phyloP scores from a whole-genome alignment of 257 asterid genomes.

The Salvia miltiorrhiza region DNA sequence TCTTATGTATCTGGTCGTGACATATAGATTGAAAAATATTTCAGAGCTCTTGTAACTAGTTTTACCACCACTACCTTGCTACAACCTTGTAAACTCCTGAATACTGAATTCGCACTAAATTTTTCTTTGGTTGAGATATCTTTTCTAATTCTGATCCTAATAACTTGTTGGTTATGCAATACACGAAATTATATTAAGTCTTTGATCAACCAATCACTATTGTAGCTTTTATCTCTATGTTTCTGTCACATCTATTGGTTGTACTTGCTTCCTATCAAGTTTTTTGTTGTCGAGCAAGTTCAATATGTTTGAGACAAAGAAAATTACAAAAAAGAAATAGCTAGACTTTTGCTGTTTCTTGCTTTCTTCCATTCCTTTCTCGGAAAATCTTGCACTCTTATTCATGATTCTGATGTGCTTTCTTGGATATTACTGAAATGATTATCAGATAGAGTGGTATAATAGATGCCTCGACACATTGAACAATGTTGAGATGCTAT shows the following conservation, averaged over 20 bases:
- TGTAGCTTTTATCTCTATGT: slow-evolving; percentile 19
- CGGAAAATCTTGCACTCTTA: slow-evolving; percentile 3
- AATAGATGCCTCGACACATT: slow-evolving; percentile 60
- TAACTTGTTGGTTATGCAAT: background rate
- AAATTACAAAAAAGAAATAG: background rate
- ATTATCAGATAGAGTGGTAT: slow-evolving; percentile 79
- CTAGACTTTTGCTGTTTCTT: slow-evolving; percentile 8
- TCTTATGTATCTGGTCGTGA: slow-evolving; percentile 5
- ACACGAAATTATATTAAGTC: background rate
- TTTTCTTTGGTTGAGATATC: background rate
- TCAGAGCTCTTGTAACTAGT: slow-evolving; percentile 6
- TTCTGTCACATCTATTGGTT: slow-evolving; percentile 7
- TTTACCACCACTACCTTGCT: slow-evolving; percentile 3
- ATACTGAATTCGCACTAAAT: background rate
- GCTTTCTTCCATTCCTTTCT: background rate
- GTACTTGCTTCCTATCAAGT: slow-evolving; percentile 14
- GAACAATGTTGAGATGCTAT: slow-evolving; percentile 65
- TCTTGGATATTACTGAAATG: slow-evolving; percentile 6
- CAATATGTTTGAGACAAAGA: slow-evolving; percentile 7
- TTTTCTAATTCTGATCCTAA: slow-evolving; percentile 15
- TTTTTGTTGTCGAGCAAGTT: slow-evolving; percentile 8
- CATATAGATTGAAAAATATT: background rate
- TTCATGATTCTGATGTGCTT: slow-evolving; percentile 17
- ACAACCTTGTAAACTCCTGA: slow-evolving; percentile 15
- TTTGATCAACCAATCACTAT: slow-evolving; percentile 3